Evolutionary conservation across 257 asterid genomes (phyloP).

Genomic region (Haberlea rhodopensis): DNA sequence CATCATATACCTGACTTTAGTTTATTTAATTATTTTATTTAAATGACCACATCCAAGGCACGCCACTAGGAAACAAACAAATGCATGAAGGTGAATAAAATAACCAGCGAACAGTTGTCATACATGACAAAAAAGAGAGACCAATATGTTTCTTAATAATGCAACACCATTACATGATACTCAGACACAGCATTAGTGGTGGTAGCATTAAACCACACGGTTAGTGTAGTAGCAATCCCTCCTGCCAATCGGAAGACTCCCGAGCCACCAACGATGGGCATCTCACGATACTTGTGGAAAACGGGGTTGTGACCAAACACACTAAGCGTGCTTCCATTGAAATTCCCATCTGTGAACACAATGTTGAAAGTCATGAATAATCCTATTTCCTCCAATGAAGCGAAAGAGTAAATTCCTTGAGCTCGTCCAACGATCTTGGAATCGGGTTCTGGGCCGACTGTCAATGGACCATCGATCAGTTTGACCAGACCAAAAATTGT

Average conservation of each 20-base stretch:
- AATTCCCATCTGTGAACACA: neutral
- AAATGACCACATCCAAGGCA: no score
- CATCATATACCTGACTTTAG: no score
- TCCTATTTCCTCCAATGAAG: conserved; percentile 4
- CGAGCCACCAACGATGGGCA: conserved; percentile 20
- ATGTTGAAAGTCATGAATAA: neutral
- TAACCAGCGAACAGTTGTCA: no score
- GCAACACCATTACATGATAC: neutral
- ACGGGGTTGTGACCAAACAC: conserved; percentile 15
- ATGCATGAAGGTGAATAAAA: no score
- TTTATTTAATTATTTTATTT: no score
- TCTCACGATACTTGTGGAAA: conserved; percentile 15
- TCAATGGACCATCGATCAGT: conserved; percentile 13
- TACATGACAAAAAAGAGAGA: no score
- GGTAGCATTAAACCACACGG: neutral
- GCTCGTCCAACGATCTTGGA: conserved; percentile 10
- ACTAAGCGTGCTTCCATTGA: conserved; percentile 14
- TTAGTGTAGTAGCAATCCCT: neutral
- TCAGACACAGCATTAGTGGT: neutral
- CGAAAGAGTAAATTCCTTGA: neutral
- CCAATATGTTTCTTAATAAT: neutral
- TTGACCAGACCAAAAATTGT: neutral
- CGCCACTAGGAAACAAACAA: no score
- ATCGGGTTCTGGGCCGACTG: conserved; percentile 10
- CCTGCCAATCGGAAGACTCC: conserved; percentile 15